phyloP scores from a whole-genome alignment of 2,329 filamentous ascomycete species.

The Aspergillus caelatus region DNA sequence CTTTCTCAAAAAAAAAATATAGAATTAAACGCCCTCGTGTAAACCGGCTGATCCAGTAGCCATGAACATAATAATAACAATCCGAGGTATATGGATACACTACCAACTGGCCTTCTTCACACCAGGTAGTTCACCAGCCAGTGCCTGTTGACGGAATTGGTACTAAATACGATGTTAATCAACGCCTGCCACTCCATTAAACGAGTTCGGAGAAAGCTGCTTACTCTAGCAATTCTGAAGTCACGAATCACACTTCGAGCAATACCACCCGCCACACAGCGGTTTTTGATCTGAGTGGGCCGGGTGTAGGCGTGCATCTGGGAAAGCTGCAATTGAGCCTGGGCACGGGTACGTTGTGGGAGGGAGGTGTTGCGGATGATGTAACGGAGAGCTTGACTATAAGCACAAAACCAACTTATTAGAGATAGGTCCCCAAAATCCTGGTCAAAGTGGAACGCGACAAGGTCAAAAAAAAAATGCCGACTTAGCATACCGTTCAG shows the following conservation, averaged over 20 bases:
- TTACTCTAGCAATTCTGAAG: slow-evolving; percentile 87
- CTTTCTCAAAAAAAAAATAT: slow-evolving; percentile 10
- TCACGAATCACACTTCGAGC: slow-evolving; percentile 87
- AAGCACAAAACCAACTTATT: slow-evolving; percentile 6
- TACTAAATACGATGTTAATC: slow-evolving; percentile 60
- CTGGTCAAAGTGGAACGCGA: not conserved
- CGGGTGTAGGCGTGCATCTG: slow-evolving; percentile 97
- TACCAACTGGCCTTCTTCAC: slow-evolving; percentile 98
- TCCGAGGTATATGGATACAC: slow-evolving; percentile 12
- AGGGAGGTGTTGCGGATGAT: slow-evolving; percentile 91
- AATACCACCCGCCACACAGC: slow-evolving; percentile 90
- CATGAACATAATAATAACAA: slow-evolving; percentile 15
- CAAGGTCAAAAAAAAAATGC: not conserved
- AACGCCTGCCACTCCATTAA: not conserved
- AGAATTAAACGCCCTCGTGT: slow-evolving; percentile 31
- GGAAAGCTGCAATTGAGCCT: slow-evolving; percentile 88
- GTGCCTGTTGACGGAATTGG: slow-evolving; percentile 87
- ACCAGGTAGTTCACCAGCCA: slow-evolving; percentile 82
- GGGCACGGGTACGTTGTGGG: slow-evolving; percentile 76
- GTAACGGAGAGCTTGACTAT: slow-evolving; percentile 88
- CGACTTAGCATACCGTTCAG: slow-evolving; percentile 69
- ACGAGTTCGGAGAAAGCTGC: slow-evolving; percentile 38
- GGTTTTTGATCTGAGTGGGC: slow-evolving; percentile 89
- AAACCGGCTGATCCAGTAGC: slow-evolving; percentile 23
- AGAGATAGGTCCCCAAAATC: not conserved